A percentile compares a stretch with the other conserved stretches of the same genome.
phyloP scores from a whole-genome alignment of 1,284 basidiomycete species.

The Melanopsichium pennsylvanicum region DNA sequence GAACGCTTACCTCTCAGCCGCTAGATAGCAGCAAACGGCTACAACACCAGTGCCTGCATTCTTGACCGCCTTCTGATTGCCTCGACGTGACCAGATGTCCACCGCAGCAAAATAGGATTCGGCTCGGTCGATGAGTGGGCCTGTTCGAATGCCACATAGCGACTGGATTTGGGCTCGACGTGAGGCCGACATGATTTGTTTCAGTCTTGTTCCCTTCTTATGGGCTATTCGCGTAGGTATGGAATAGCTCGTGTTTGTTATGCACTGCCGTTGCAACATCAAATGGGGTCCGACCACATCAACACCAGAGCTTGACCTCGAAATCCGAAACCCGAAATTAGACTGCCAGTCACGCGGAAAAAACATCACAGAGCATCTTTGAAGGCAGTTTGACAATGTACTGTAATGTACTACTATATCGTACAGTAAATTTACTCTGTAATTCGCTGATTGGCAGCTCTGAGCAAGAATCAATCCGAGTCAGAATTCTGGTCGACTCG shows the following conservation, averaged over 20 bases:
- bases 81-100: constrained; percentile 43
- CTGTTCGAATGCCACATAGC: constrained; percentile 35
- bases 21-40: constrained; percentile 43
- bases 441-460: too few relatives aligned
- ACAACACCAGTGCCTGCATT: constrained; percentile 42
- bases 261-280: too few relatives aligned
- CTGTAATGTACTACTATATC: too few relatives aligned
- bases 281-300: constrained; percentile 14
- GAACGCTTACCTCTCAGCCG: constrained; percentile 34
- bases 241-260: too few relatives aligned
- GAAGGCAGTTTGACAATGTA: neutral
- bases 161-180: constrained; percentile 40
- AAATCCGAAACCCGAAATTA: constrained; percentile 21
- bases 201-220: too few relatives aligned
- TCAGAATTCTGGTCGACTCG: constrained; percentile 17
- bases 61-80: constrained; percentile 44
- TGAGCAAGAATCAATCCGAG: too few relatives aligned
- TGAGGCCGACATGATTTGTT: constrained; percentile 28
- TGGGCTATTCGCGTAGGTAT: too few relatives aligned
- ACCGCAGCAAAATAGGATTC: constrained; percentile 48
- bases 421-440: too few relatives aligned
- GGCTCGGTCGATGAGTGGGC: constrained; percentile 40
- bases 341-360: constrained; percentile 5
- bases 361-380: constrained; percentile 9
- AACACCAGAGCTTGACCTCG: neutral